Conservation (phyloP, 129 eudicot species). For the Gnaphalium uliginosum region DNA sequence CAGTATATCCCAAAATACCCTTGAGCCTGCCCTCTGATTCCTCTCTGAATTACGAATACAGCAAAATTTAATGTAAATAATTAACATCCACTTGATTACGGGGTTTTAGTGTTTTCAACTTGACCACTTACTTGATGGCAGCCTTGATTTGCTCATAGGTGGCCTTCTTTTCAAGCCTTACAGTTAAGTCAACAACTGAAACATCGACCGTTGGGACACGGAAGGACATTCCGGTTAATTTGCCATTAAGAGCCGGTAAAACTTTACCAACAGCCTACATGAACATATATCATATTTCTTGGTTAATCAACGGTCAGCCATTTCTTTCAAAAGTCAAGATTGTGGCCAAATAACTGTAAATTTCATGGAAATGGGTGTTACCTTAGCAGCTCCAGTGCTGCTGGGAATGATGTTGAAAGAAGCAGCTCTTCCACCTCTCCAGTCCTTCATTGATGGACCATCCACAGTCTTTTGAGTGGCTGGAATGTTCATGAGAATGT, state of each 20-base stretch:
- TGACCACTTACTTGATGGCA: slow-evolving; percentile 64
- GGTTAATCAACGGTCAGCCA: background rate
- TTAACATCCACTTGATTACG: background rate
- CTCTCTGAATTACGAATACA: slow-evolving; percentile 42
- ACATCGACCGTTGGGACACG: slow-evolving; percentile 82
- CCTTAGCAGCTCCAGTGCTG: slow-evolving; percentile 93
- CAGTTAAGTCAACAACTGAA: slow-evolving; percentile 77
- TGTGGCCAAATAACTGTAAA: background rate
- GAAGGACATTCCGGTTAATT: slow-evolving; percentile 64
- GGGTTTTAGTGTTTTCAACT: background rate
- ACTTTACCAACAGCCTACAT: slow-evolving; percentile 64
- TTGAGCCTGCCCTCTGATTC: slow-evolving; percentile 69
- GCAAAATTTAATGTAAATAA: background rate
- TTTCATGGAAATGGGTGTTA: background rate
- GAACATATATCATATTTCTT: background rate
- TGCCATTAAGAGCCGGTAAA: slow-evolving; percentile 54
- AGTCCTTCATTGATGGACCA: slow-evolving; percentile 84
- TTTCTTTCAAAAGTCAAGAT: background rate
- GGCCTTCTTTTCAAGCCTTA: slow-evolving; percentile 70
- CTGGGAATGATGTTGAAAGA: slow-evolving; percentile 87
- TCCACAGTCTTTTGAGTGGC: slow-evolving; percentile 68
- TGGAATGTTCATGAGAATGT: slow-evolving; percentile 16
- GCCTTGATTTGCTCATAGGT: slow-evolving; percentile 83
- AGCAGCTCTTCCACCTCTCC: slow-evolving; percentile 95
- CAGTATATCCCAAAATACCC: slow-evolving; percentile 76